Base-by-base conservation (phyloP, 192 early-diverging fungal genomes). In the Dissophora globulifera region DNA sequence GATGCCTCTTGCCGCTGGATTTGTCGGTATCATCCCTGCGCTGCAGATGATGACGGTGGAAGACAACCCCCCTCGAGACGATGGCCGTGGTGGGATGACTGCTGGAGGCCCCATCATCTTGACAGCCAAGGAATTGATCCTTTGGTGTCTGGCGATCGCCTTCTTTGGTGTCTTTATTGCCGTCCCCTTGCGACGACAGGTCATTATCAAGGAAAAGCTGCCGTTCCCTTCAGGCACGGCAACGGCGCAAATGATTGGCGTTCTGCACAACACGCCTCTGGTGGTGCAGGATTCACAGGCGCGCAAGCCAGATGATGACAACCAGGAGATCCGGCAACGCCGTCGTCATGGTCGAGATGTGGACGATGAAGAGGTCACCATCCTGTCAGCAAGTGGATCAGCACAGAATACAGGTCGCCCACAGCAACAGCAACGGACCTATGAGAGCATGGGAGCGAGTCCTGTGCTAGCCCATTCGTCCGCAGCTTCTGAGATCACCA, bases 101-200 rank as follows among this genome's bases (percentile, higher is more conserved):
- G 7, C 35, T 25, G 56, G 56, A 7, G 80, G 78, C 15, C 83
- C 86, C 0, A 84, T 89, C 3, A 66, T 82, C 33, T 69, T 90
- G 19, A 67, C 46, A 17, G 80, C 69, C 0, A 47, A 27, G 31
- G 76, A 87, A 58, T 66, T 95, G 40, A 83, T 93, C 33, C 70
- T 91, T 0, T 94, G 91, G 91, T 88, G 89, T 19, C 50, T 95
- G 31, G 92, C 86, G 5, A 79, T 91, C 54, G 89, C 93, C 16
- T 93, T 93, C 74, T 96, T 92, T 83, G 94, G 94, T n/a, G 90
- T 96, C 3, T 95, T 95, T 79, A 94, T 95, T 83, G 94, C 92
- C 5, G 83, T 93, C 1, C 93, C 93, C 1, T 62, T 95, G 57
- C 80, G 94, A 41, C 86, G 81, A 50, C 91, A 93, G 48, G 92